Evolutionary conservation across 1,139 yeast species (phyloP).

Genomic region (Pichia sorboxylosa): DNA sequence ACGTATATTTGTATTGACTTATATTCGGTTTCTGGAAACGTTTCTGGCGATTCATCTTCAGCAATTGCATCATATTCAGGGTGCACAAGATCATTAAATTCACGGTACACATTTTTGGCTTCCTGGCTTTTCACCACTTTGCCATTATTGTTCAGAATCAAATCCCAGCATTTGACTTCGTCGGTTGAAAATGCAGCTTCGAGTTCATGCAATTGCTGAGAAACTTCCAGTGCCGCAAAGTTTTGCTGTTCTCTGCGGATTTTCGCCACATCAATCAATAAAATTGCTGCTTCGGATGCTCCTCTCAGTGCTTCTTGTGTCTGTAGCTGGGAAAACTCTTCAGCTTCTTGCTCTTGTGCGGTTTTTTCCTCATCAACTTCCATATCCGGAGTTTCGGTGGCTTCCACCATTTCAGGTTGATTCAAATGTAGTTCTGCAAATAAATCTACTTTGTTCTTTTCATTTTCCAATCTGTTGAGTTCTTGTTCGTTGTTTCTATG

Average conservation of each 20-base stretch:
- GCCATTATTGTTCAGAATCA: conserved; percentile 5
- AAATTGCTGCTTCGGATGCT: conserved; percentile 29
- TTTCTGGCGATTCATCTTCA: not conserved
- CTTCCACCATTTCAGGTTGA: not conserved
- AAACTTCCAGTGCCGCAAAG: conserved; percentile 7
- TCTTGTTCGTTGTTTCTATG: not conserved
- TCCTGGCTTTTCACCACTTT: conserved; percentile 5
- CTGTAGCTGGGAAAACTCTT: not conserved
- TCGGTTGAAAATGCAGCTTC: conserved; percentile 9
- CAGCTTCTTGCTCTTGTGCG: not conserved
- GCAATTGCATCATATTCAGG: not conserved
- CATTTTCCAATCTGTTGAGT: not conserved
- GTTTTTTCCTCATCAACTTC: not conserved
- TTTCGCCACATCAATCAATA: conserved; percentile 7
- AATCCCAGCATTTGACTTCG: conserved; percentile 11
- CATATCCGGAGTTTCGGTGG: not conserved
- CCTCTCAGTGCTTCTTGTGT: conserved; percentile 13
- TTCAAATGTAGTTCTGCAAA: conserved; percentile 1
- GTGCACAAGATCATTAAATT: not conserved
- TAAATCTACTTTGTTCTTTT: conserved; percentile 1
- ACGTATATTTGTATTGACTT: conserved; percentile 15
- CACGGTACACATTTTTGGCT: conserved; percentile 5
- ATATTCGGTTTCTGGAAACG: conserved; percentile 1
- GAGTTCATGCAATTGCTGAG: conserved; percentile 20
- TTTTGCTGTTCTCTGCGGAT: conserved; percentile 8